Base-by-base conservation (phyloP, 2,329 filamentous ascomycete species). In the Aspergillus pseudotamarii region DNA sequence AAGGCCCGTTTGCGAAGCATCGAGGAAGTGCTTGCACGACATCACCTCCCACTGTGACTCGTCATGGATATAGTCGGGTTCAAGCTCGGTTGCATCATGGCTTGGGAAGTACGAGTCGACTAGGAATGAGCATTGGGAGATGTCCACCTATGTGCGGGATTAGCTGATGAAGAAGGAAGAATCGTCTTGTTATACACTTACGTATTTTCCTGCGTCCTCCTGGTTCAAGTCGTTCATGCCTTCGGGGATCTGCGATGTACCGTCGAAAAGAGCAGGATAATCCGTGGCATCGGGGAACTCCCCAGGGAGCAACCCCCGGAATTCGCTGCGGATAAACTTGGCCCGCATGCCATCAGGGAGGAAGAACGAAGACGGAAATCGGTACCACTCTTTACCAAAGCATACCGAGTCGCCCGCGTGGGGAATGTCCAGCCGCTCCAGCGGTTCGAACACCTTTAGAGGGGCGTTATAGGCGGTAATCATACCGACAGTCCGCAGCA, bases 341-440 rank as follows among this genome's bases (percentile, higher is more conserved):
- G 92, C 91, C 67, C 87, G 89, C 82, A 95, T 91, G 57, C 88
- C 86, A n/a, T 89, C 83, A 0, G 95, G 94, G 3, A 99, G 83
- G 75, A 95, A 93, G 81, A 93, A 98, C 0, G 94, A 96, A 0
- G 91, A 94, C 1, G 95, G 94, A 75, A 97, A 98, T 41, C 95
- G 91, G 77, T 99, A 97, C 95, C 95, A 99, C 75, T 99, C 95
- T 76, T 98, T 99, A 32, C 92, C 93, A 45, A 97, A 86, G 76
- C 95, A 99, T 3, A 99, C 87, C 21, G 84, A 88, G 66, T 92
- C 90, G 19, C 89, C 91, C 2, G 81, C 75, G 0, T 80, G 78
- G 2, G 87, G 85, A 6, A 91, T 69, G 1, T 82, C 84, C 10
- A 80, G 72, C 16, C 83, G 72, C 51, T 81, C 80, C 23, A 83